These are phyloP conservation scores for Graphium sp. DNA, from an alignment of 2,329 filamentous ascomycete genomes.

Conservation along the genomic window DNA sequence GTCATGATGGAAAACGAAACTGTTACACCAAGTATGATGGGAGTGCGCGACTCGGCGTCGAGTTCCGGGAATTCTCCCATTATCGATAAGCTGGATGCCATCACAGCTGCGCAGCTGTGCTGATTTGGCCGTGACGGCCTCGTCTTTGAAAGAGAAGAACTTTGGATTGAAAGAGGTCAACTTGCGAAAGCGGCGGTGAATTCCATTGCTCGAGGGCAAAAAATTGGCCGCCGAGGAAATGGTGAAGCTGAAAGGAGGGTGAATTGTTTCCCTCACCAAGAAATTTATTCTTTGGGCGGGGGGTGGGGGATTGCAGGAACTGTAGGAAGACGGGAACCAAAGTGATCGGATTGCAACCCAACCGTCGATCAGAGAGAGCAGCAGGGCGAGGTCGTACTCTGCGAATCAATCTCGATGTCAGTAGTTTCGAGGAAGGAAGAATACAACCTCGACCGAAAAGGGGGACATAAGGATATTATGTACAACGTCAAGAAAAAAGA, in stretches of 20 bases:
- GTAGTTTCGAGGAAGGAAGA: background rate
- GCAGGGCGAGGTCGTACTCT: no score
- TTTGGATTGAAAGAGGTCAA: constrained; percentile 2
- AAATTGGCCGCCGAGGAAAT: no score
- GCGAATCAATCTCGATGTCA: no score
- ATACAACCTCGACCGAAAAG: background rate
- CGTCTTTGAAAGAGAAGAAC: background rate
- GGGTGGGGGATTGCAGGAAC: no score
- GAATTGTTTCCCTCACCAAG: no score
- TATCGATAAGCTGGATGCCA: constrained; percentile 1
- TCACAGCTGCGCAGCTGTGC: background rate
- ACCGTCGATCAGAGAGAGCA: no score
- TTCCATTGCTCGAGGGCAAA: no score
- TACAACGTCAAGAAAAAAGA: background rate
- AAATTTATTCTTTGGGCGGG: no score
- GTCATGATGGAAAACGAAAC: constrained; percentile 10
- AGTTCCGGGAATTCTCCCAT: constrained; percentile 9
- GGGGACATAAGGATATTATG: background rate
- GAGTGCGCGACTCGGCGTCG: constrained; percentile 10
- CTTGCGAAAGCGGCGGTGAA: background rate
- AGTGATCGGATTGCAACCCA: no score
- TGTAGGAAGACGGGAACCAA: no score
- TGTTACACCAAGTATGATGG: constrained; percentile 10
- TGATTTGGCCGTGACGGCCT: constrained; percentile 3
- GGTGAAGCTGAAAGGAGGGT: no score